Percentiles rank a stretch among this genome's conserved stretches.
phyloP scores from a whole-genome alignment of 148 eudicot genomes.

The Vaccinium corymbosum region DNA sequence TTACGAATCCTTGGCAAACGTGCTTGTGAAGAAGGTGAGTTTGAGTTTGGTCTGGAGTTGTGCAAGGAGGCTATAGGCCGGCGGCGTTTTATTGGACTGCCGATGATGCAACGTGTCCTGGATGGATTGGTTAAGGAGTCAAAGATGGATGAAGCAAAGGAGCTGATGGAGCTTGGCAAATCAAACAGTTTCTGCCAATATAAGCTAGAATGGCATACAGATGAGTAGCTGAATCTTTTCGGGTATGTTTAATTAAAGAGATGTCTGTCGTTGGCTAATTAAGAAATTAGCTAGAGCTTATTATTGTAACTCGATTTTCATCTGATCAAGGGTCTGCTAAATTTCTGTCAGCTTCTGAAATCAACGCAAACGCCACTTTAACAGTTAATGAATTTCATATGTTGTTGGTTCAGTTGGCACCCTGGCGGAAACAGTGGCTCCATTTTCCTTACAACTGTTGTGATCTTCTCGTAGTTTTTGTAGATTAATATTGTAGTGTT shows the following conservation, averaged over 20 bases:
- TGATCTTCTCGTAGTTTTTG: background rate
- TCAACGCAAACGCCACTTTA: background rate
- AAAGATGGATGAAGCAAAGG: conserved; percentile 35
- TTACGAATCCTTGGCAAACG: conserved; percentile 18
- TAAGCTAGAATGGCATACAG: conserved; percentile 25
- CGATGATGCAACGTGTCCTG: conserved; percentile 32
- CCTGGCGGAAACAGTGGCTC: background rate
- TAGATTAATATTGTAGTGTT: background rate
- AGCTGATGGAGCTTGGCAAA: conserved; percentile 30
- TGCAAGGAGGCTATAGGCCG: conserved; percentile 25
- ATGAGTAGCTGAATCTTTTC: conserved; percentile 1
- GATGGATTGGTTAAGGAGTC: conserved; percentile 35
- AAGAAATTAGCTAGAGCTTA: background rate
- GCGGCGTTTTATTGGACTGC: conserved; percentile 10
- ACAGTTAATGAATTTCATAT: background rate
- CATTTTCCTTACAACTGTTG: background rate
- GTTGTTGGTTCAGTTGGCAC: background rate
- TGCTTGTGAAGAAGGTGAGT: conserved; percentile 36
- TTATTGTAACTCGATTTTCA: background rate
- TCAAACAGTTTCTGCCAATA: conserved; percentile 21
- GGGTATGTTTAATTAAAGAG: background rate
- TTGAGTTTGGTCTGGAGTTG: conserved; percentile 35
- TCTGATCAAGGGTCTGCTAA: background rate
- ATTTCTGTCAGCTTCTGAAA: background rate
- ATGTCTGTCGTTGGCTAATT: background rate